These are phyloP conservation scores for Boletus rubropictus DNA, from an alignment of 768 basidiomycete species.

Conservation along the genomic window DNA sequence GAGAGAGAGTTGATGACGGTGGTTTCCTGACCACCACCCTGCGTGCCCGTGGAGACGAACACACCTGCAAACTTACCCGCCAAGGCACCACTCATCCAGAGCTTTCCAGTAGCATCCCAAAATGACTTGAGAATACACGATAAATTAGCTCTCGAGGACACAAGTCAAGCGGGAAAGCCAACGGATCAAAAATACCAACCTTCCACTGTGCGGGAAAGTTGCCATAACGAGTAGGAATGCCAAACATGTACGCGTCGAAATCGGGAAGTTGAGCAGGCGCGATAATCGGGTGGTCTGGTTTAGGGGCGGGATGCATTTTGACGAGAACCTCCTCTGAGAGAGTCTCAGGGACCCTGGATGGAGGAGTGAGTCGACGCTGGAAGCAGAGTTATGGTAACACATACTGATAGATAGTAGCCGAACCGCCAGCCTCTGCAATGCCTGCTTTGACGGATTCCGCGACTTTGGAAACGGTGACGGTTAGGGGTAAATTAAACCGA, in stretches of 20 bases:
- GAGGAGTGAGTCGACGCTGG: too few species aligned
- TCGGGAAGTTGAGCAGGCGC: slow-evolving; percentile 10
- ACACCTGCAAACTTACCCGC: slow-evolving; percentile 71
- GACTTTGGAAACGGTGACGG: slow-evolving; percentile 38
- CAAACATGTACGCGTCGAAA: slow-evolving; percentile 39
- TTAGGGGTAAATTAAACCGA: neutral
- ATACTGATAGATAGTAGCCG: slow-evolving; percentile 51
- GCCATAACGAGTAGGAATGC: slow-evolving; percentile 43
- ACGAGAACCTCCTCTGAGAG: slow-evolving; percentile 60
- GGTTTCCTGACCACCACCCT: slow-evolving; percentile 75
- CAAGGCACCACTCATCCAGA: slow-evolving; percentile 57
- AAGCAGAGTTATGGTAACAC: slow-evolving; percentile 15
- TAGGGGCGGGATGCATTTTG: slow-evolving; percentile 65
- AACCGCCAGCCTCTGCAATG: slow-evolving; percentile 44
- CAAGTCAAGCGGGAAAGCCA: neutral
- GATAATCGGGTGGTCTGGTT: slow-evolving; percentile 47
- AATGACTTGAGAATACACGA: slow-evolving; percentile 40
- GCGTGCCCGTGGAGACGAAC: slow-evolving; percentile 66
- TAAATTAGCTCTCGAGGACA: too few species aligned
- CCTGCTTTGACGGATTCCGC: slow-evolving; percentile 51
- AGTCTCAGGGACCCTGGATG: slow-evolving; percentile 69
- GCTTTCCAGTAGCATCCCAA: slow-evolving; percentile 68
- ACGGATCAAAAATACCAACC: slow-evolving; percentile 31
- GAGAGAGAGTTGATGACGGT: slow-evolving; percentile 49
- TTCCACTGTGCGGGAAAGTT: slow-evolving; percentile 53